Conservation (phyloP, 2,329 filamentous ascomycete genomes). For the Berkeleyomyces basicola region DNA sequence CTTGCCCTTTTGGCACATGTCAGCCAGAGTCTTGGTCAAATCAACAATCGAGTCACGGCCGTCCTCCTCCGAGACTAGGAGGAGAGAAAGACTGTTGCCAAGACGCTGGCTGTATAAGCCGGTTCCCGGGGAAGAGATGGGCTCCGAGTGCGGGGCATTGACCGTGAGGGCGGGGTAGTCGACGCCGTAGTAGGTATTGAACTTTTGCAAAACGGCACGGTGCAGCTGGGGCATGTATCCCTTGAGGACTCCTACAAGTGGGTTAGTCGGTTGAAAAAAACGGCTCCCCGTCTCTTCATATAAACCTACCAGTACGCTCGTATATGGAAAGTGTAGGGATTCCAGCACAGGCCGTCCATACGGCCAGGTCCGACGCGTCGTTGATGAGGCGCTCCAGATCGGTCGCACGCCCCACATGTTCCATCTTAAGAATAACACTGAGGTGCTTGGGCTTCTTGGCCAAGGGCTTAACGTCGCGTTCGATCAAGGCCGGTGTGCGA, state of each 20-base stretch:
- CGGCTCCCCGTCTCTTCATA: background rate
- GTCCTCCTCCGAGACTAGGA: conserved; percentile 66
- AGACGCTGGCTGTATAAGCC: conserved; percentile 16
- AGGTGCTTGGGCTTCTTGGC: conserved; percentile 66
- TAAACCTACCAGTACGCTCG: conserved; percentile 61
- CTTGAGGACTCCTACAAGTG: conserved; percentile 59
- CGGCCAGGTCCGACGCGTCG: conserved; percentile 78
- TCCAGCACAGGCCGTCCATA: conserved; percentile 82
- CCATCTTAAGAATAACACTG: conserved; percentile 66
- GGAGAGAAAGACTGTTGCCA: conserved; percentile 12
- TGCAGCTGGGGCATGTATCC: conserved; percentile 76
- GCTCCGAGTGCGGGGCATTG: conserved; percentile 28
- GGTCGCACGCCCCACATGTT: conserved; percentile 49
- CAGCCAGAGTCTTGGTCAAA: conserved; percentile 79
- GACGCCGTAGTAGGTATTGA: conserved; percentile 74
- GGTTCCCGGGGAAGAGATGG: conserved; percentile 19
- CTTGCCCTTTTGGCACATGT: conserved; percentile 87
- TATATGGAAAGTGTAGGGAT: conserved; percentile 83
- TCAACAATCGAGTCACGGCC: conserved; percentile 90
- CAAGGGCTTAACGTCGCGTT: conserved; percentile 64
- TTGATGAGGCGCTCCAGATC: conserved; percentile 73
- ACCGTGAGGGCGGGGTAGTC: conserved; percentile 52
- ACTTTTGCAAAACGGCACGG: conserved; percentile 58
- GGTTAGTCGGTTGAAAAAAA: background rate
- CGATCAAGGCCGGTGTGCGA: conserved; percentile 81